These are phyloP conservation scores for Maudiozyma humilis DNA, from an alignment of 1,139 yeast genomes.

Conservation along the genomic window DNA sequence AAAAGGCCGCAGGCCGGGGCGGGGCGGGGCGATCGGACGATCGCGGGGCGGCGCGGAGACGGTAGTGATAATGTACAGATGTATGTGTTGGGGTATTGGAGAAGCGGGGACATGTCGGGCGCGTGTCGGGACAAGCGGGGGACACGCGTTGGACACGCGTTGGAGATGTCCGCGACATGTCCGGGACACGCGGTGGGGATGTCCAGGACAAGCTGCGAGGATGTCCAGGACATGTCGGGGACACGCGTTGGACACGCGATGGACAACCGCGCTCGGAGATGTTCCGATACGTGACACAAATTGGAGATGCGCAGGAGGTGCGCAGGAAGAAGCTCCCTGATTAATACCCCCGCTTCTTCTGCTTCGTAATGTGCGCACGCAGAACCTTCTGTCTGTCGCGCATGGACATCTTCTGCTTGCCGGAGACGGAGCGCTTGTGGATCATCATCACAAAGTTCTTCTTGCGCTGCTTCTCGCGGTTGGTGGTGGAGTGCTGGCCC, in stretches of 20 bases:
- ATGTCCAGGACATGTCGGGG: not conserved
- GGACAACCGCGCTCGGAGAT: no score
- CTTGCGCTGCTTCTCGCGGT: conserved; percentile 92
- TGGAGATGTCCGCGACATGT: not conserved
- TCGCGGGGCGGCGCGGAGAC: no score
- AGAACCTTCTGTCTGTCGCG: conserved; percentile 84
- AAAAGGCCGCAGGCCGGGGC: not conserved
- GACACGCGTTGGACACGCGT: no score
- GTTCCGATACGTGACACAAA: no score
- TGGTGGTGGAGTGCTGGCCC: conserved; percentile 76
- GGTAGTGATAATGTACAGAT: no score
- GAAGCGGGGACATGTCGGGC: no score
- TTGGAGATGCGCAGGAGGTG: not conserved
- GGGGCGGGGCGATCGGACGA: no score
- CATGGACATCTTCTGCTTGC: conserved; percentile 81
- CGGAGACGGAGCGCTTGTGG: conserved; percentile 88
- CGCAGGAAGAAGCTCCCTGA: not conserved
- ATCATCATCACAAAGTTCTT: conserved; percentile 99
- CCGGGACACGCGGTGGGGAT: no score
- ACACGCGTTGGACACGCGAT: no score
- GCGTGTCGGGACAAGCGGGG: no score
- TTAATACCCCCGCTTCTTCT: conserved; percentile 69
- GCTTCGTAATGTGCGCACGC: conserved; percentile 78
- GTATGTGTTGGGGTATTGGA: no score
- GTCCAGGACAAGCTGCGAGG: not conserved